Base-by-base conservation (phyloP, 768 basidiomycete species). In the Chiua virens region DNA sequence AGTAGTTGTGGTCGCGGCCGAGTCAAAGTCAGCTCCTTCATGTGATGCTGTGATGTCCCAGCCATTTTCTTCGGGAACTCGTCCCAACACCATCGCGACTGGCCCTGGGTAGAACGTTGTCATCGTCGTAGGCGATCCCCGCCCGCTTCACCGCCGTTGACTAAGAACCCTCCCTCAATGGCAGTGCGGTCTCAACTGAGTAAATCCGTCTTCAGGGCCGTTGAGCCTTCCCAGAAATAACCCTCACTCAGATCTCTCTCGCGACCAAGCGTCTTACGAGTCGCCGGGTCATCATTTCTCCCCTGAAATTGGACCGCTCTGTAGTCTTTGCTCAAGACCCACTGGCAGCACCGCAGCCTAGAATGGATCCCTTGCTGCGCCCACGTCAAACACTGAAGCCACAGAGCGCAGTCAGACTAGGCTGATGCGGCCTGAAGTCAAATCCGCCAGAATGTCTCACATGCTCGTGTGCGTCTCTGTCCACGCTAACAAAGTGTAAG, bases 41-140 rank as follows among this genome's bases (percentile, higher is more conserved):
- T n/a, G n/a, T 55, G 46, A 57, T n/a, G 80, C 74, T 52, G 72
- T 73, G 46, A 78, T 50, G 67, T 69, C 55, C 55, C 73, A 75
- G 25, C 71, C 66, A 48, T 67, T 71, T 62, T 81, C 79, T 57
- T 81, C 79, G 35, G 77, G 78, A 14, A 80, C 78, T 54, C 71
- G 72, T 47, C 78, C 78, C 45, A 82, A 68, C 58, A 72, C 72
- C 52, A 57, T 59, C 52, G 73, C 74, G 42, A 81, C 68, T 20
- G 79, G 73, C 18, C 76, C 74, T n/a, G 78, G 76, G 64, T 81
- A 83, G 55, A 77, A 58, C 39, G 47, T 39, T 28, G 61, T 44
- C 66, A 69, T 69, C 65, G 55, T 58, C 52, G 55, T 47, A 41
- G 45, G 46, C 56, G 57, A 32, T 37, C 50, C 30, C 48, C 53